A percentile compares a stretch with the other conserved stretches of the same genome.
These are phyloP conservation scores for Phytophthora rubi DNA, from an alignment of 352 stramenopile genomes.

Conservation along the genomic window DNA sequence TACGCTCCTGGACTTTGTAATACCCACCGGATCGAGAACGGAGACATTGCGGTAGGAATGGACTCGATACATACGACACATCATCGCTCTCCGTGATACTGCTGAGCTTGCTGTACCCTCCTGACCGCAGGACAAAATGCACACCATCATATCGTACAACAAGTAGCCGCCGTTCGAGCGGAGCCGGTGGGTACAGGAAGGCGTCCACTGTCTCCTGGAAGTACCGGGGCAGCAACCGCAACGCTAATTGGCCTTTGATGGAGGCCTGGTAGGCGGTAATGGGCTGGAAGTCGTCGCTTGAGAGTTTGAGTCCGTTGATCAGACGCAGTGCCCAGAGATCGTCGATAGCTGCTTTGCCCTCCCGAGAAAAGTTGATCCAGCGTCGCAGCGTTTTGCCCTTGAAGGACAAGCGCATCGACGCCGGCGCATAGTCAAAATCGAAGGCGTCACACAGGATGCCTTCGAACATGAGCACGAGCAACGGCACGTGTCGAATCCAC, in stretches of 20 bases:
- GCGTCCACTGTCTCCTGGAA: constrained; percentile 76
- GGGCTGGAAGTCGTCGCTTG: constrained; percentile 94
- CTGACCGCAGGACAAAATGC: constrained; percentile 77
- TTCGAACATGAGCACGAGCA: constrained; percentile 98
- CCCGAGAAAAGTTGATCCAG: constrained; percentile 95
- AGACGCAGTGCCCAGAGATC: constrained; percentile 94
- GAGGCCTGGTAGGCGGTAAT: constrained; percentile 97
- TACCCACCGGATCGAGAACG: constrained; percentile 81
- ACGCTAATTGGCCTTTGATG: constrained; percentile 84
- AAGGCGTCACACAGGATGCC: constrained; percentile 94
- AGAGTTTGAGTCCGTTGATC: constrained; percentile 94
- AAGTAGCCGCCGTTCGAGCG: constrained; percentile 54
- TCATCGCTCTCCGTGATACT: constrained; percentile 97
- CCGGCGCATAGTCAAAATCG: constrained; percentile 98
- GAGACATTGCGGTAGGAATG: constrained; percentile 96
- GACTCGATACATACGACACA: constrained; percentile 97
- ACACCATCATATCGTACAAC: constrained; percentile 70
- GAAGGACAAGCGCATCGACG: constrained; percentile 93
- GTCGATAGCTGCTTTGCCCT: constrained; percentile 95
- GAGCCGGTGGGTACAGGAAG: constrained; percentile 63
- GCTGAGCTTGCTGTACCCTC: constrained; percentile 89
- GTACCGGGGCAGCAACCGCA: constrained; percentile 81
- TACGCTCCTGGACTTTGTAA: constrained; percentile 85
- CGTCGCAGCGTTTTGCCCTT: constrained; percentile 79
- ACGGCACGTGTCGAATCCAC: constrained; percentile 95